phyloP scores from a whole-genome alignment of 768 basidiomycete species.

The Dacryopinax primogenitus region DNA sequence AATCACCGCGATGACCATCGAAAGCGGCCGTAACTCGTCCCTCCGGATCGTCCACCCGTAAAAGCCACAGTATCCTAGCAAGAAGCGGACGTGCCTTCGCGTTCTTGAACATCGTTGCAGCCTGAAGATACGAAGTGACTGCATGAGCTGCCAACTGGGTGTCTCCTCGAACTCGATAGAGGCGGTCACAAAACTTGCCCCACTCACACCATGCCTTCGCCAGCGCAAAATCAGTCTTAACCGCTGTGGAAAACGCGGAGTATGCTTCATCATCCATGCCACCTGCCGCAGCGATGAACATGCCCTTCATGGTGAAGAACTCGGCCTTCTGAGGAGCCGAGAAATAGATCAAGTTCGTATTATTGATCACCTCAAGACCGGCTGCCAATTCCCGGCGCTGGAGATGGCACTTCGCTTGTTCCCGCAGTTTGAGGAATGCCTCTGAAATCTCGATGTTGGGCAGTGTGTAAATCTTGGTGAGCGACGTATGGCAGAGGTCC shows the following conservation, averaged over 20 bases:
- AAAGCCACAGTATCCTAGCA: constrained; percentile 86
- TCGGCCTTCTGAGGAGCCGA: constrained; percentile 89
- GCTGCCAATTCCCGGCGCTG: constrained; percentile 88
- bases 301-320: constrained; percentile 95
- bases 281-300: constrained; percentile 85
- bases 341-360: constrained; percentile 98
- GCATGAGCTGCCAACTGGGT: constrained; percentile 66
- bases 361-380: constrained; percentile 97
- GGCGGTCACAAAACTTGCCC: constrained; percentile 84
- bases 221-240: constrained; percentile 87
- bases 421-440: constrained; percentile 94
- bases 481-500: constrained; percentile 86
- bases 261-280: constrained; percentile 77
- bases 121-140: constrained; percentile 95
- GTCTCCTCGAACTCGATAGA: constrained; percentile 69
- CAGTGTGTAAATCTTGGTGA: constrained; percentile 95
- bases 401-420: constrained; percentile 96
- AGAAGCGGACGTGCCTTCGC: constrained; percentile 85
- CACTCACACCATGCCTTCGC: constrained; percentile 98
- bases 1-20: constrained; percentile 91
- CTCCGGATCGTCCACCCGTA: constrained; percentile 72
- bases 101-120: constrained; percentile 87
- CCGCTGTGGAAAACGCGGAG: constrained; percentile 82
- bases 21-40: constrained; percentile 45
- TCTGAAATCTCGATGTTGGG: constrained; percentile 99